These are phyloP conservation scores for Gloeophyllum trabeum DNA, from an alignment of 768 basidiomycete genomes.

Conservation along the genomic window DNA sequence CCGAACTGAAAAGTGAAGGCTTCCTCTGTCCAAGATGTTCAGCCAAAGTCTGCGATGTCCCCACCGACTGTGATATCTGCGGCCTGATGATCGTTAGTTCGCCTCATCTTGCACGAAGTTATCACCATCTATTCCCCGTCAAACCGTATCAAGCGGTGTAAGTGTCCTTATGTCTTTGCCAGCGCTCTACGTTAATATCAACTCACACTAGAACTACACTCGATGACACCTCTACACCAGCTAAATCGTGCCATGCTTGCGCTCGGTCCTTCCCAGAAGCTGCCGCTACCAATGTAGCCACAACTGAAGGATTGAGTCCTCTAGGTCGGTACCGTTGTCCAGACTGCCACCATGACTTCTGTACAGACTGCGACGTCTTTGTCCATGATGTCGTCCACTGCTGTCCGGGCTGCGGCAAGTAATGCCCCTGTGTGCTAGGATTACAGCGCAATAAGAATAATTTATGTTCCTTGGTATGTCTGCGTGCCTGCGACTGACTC, in stretches of 20 bases:
- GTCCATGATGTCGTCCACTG: conserved; percentile 93
- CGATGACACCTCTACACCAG: conserved; percentile 23
- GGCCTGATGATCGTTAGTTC: conserved; percentile 97
- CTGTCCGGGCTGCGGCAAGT: conserved; percentile 77
- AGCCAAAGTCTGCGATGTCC: conserved; percentile 92
- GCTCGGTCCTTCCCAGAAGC: conserved; percentile 52
- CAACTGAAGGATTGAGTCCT: conserved; percentile 64
- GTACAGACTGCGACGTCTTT: conserved; percentile 92
- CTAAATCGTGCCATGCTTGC: conserved; percentile 64
- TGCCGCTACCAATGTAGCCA: conserved; percentile 23
- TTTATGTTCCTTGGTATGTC: too few species aligned
- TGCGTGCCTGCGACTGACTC: too few species aligned
- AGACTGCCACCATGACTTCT: conserved; percentile 81
- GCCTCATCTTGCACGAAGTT: conserved; percentile 93
- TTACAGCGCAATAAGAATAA: too few species aligned
- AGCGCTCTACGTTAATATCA: conserved; percentile 3
- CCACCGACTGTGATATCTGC: conserved; percentile 96
- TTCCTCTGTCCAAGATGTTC: conserved; percentile 93
- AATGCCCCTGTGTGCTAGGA: too few species aligned
- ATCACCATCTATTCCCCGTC: conserved; percentile 93
- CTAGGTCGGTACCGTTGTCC: conserved; percentile 85
- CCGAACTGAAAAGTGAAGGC: conserved; percentile 82
- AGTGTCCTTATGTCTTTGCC: conserved; percentile 21
- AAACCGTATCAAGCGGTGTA: conserved; percentile 76
- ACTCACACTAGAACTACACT: conserved; percentile 24